phyloP scores from a whole-genome alignment of 306 rosid species.

The Quercus robur region DNA sequence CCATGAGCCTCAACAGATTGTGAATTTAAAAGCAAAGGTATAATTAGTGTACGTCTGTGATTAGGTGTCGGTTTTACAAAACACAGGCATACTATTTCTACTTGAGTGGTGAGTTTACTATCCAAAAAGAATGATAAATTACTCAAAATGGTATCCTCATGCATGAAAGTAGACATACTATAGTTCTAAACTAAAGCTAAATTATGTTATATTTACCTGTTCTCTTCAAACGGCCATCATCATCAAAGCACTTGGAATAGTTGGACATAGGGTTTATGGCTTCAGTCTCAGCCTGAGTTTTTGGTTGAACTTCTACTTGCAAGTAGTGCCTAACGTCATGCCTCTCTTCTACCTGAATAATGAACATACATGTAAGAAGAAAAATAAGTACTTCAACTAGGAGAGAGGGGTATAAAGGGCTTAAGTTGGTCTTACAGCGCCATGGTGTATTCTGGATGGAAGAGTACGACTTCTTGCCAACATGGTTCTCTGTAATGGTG shows the following conservation, averaged over 20 bases:
- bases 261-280: conserved; percentile 40
- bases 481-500: conserved; percentile 30
- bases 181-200: not conserved
- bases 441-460: conserved; percentile 78
- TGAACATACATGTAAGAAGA: not conserved
- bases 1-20: not conserved
- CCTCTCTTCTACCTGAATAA: conserved; percentile 58
- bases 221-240: conserved; percentile 80
- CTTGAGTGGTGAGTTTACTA: not conserved
- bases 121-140: not conserved
- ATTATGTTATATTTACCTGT: conserved; percentile 33
- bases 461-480: conserved; percentile 71
- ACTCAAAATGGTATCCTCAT: not conserved
- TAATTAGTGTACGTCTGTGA: not conserved
- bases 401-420: not conserved
- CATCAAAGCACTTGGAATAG: conserved; percentile 66
- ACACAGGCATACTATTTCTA: not conserved
- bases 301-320: conserved; percentile 61
- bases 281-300: conserved; percentile 32
- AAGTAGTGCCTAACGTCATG: conserved; percentile 53
- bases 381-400: not conserved
- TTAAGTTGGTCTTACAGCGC: conserved; percentile 41
- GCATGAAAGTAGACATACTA: not conserved
- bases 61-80: too few relatives aligned
- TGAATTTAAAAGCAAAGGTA: not conserved